Conservation (phyloP, 495 filamentous ascomycete species). For the Penicillium bialowiezense region DNA sequence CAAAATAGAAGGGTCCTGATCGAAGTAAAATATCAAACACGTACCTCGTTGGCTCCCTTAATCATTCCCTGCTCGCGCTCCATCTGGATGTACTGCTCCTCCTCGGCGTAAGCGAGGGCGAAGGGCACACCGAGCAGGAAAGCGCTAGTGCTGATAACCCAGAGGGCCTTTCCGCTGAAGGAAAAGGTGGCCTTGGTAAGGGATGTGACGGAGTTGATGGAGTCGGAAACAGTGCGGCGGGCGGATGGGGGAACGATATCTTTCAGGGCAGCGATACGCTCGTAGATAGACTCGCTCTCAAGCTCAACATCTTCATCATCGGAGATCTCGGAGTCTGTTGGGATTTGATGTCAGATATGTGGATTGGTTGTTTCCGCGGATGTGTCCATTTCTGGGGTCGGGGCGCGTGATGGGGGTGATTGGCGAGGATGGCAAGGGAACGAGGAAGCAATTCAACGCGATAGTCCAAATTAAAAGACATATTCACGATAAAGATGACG, state of each 20-base stretch:
- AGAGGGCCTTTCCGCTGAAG: conserved; percentile 78
- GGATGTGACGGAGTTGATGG: conserved; percentile 53
- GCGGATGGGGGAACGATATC: conserved; percentile 87
- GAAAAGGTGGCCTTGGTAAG: conserved; percentile 60
- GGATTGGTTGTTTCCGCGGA: conserved; percentile 10
- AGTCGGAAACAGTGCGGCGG: conserved; percentile 64
- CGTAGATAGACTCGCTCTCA: conserved; percentile 63
- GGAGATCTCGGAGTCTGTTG: conserved; percentile 54
- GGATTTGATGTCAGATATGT: conserved; percentile 23
- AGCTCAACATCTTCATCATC: conserved; percentile 42
- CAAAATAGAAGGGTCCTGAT: too few relatives aligned
- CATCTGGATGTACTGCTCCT: conserved; percentile 94
- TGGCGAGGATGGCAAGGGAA: neutral
- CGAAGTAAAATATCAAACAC: conserved; percentile 21
- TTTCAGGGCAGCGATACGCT: conserved; percentile 80
- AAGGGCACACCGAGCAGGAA: conserved; percentile 90
- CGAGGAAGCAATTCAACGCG: neutral
- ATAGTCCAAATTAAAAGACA: neutral
- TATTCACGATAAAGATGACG: neutral
- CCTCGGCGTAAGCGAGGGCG: conserved; percentile 88
- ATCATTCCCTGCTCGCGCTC: conserved; percentile 97
- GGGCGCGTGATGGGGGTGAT: neutral
- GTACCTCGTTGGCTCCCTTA: conserved; percentile 70
- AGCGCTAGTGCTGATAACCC: conserved; percentile 81
- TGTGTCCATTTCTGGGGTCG: conserved; percentile 6